phyloP scores from a whole-genome alignment of 306 rosid species.

The Fragaria iinumae region DNA sequence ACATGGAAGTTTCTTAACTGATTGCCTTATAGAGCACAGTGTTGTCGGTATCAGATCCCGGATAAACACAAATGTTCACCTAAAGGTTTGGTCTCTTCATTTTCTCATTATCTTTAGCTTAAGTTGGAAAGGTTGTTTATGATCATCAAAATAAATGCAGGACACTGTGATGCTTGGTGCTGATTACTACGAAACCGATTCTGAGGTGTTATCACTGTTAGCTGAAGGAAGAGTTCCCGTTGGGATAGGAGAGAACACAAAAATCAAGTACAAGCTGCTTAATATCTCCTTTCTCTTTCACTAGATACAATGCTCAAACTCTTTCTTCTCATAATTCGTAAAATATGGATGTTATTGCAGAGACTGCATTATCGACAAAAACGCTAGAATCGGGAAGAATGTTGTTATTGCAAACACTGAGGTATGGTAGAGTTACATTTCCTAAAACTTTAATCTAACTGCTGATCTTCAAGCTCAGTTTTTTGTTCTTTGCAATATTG shows the following conservation, averaged over 20 bases:
- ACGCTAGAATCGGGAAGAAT: slow-evolving; percentile 83
- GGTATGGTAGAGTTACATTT: slow-evolving; percentile 32
- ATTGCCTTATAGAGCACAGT: slow-evolving; percentile 77
- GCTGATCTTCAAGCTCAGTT: neutral
- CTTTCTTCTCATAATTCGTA: slow-evolving; percentile 16
- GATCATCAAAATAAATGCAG: slow-evolving; percentile 37
- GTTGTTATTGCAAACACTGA: slow-evolving; percentile 73
- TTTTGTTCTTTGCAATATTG: neutral
- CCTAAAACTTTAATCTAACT: neutral
- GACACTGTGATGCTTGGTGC: slow-evolving; percentile 97
- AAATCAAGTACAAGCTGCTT: slow-evolving; percentile 54
- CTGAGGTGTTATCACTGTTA: slow-evolving; percentile 54
- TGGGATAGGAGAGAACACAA: slow-evolving; percentile 89
- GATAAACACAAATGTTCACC: slow-evolving; percentile 69
- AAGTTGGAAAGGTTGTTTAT: neutral
- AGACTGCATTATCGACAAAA: slow-evolving; percentile 88
- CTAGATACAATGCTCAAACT: neutral
- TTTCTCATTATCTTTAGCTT: neutral
- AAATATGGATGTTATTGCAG: slow-evolving; percentile 44
- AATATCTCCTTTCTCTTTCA: neutral
- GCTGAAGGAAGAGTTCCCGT: slow-evolving; percentile 87
- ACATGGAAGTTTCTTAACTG: slow-evolving; percentile 87
- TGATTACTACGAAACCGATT: slow-evolving; percentile 79
- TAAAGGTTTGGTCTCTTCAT: slow-evolving; percentile 58
- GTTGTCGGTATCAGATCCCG: slow-evolving; percentile 90